These are phyloP conservation scores for Debaryomyces sp. DNA, from an alignment of 1,139 yeast species.

Conservation along the genomic window DNA sequence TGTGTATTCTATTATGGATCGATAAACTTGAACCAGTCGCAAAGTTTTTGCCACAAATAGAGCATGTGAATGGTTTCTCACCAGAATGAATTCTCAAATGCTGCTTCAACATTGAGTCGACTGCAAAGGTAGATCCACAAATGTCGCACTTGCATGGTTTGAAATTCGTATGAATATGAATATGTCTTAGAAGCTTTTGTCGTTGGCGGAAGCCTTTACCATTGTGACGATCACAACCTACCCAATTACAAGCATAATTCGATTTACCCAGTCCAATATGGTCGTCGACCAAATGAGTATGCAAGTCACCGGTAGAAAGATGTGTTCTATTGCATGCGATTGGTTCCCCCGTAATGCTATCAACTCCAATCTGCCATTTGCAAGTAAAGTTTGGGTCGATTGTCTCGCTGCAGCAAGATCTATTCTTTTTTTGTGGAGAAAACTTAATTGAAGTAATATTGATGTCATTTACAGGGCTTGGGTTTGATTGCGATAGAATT, in stretches of 20 bases:
- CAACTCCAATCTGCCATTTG: slow-evolving; percentile 47
- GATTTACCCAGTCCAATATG: slow-evolving; percentile 81
- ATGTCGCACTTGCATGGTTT: slow-evolving; percentile 71
- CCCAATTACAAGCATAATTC: slow-evolving; percentile 75
- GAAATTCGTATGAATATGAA: slow-evolving; percentile 84
- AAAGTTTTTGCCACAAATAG: slow-evolving; percentile 51
- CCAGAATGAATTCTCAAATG: slow-evolving; percentile 90
- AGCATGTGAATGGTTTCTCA: slow-evolving; percentile 59
- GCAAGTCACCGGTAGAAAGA: slow-evolving; percentile 58
- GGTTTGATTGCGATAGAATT: background rate
- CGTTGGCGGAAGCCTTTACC: slow-evolving; percentile 72
- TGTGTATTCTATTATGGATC: slow-evolving; percentile 56
- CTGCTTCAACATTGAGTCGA: slow-evolving; percentile 65
- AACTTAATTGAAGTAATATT: slow-evolving; percentile 42
- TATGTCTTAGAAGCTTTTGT: slow-evolving; percentile 83
- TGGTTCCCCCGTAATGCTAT: slow-evolving; percentile 29
- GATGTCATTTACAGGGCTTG: slow-evolving; percentile 11
- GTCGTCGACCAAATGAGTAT: slow-evolving; percentile 63
- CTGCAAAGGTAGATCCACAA: slow-evolving; percentile 73
- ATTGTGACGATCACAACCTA: slow-evolving; percentile 66
- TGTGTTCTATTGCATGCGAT: slow-evolving; percentile 54
- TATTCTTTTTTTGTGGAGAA: slow-evolving; percentile 25
- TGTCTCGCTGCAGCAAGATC: slow-evolving; percentile 12
- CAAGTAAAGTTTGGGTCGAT: slow-evolving; percentile 38
- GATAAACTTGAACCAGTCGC: slow-evolving; percentile 58